phyloP scores from a whole-genome alignment of 2,329 filamentous ascomycete species.

The Alternaria sp. region DNA sequence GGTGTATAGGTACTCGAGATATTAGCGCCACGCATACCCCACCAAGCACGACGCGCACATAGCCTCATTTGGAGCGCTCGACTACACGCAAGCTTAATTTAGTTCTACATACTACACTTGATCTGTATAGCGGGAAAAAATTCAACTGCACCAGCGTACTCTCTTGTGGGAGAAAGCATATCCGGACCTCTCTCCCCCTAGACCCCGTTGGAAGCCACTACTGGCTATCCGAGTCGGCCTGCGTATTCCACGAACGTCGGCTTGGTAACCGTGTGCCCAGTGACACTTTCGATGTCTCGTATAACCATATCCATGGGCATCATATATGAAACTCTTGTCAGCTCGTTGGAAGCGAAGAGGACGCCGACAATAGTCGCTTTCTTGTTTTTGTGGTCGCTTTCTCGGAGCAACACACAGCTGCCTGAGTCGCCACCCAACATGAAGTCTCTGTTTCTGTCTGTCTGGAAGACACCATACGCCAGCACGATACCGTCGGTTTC shows the following conservation, averaged over 20 bases:
- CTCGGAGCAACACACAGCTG: background rate
- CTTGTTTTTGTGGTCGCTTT: background rate
- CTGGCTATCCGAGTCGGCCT: no score
- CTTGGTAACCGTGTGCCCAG: background rate
- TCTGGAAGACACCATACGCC: background rate
- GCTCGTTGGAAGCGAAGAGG: slow-evolving; percentile 4
- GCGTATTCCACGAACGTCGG: background rate
- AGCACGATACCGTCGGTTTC: background rate
- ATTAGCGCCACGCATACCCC: no score
- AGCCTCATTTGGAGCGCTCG: no score
- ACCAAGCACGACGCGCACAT: no score
- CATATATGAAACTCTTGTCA: background rate
- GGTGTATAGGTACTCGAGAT: no score
- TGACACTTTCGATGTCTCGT: background rate
- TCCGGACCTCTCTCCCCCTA: no score
- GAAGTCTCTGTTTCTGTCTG: background rate
- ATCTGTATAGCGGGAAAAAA: no score
- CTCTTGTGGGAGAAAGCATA: no score
- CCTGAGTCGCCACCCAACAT: background rate
- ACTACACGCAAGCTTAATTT: no score
- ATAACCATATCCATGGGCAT: background rate
- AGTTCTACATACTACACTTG: no score
- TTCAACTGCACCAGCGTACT: no score
- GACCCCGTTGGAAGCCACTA: no score
- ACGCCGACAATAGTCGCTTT: background rate